Evolutionary conservation across 1,284 basidiomycete species (phyloP).

Genomic region (Xerocomus amazonicus): DNA sequence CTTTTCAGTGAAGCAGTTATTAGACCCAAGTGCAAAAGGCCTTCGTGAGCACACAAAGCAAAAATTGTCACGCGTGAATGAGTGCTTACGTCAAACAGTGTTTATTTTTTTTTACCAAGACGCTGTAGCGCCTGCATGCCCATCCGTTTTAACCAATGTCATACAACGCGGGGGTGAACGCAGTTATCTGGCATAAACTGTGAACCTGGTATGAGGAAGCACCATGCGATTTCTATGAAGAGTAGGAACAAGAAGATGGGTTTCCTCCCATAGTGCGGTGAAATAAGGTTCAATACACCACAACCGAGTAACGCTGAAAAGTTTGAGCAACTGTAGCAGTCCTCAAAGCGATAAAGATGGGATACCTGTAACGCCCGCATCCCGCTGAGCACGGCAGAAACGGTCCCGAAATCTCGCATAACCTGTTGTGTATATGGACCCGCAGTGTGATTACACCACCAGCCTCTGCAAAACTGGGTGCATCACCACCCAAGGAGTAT

Average conservation of each 20-base stretch:
- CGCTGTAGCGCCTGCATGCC: too few species aligned
- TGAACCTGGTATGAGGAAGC: conserved; percentile 17
- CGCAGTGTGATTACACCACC: conserved; percentile 6
- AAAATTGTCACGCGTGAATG: too few species aligned
- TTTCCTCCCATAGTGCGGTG: conserved; percentile 32
- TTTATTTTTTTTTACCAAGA: too few species aligned
- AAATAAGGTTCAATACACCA: conserved; percentile 20
- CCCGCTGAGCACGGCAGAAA: too few species aligned
- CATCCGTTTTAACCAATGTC: too few species aligned
- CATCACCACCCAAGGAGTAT: conserved; percentile 12
- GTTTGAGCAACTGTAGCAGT: too few species aligned
- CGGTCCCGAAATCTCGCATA: conserved; percentile 7
- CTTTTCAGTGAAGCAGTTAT: too few species aligned
- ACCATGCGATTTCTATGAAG: conserved; percentile 10
- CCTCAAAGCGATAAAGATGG: conserved; percentile 10
- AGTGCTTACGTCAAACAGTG: too few species aligned
- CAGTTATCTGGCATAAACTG: neutral
- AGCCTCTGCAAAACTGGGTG: conserved; percentile 7
- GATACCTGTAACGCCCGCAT: too few species aligned
- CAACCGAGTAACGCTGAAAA: conserved; percentile 4
- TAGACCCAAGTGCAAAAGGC: too few species aligned
- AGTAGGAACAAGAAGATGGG: conserved; percentile 26
- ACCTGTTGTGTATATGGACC: conserved; percentile 26
- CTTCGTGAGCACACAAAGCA: too few species aligned
- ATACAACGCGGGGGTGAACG: too few species aligned